Conservation (phyloP, 106 monocot genomes). For the Phalaenopsis equestris region DNA sequence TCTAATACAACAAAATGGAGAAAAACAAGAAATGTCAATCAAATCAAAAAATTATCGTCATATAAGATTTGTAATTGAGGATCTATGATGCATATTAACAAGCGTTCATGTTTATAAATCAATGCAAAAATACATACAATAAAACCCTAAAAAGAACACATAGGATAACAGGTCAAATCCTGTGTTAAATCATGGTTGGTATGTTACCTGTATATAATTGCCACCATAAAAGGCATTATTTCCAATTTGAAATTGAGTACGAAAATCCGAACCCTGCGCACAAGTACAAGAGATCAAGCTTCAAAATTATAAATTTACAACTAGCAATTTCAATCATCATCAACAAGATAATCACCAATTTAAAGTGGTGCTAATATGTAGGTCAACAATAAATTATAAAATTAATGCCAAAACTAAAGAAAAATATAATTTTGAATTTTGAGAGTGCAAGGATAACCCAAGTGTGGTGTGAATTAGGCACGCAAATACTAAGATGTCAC, state of each 20-base stretch:
- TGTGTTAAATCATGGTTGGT: background rate
- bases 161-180: background rate
- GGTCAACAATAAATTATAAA: background rate
- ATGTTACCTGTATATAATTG: conserved; percentile 91
- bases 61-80: background rate
- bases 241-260: conserved; percentile 84
- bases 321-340: background rate
- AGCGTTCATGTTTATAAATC: background rate
- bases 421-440: background rate
- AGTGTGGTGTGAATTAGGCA: background rate
- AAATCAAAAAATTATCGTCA: background rate
- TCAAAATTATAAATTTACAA: background rate
- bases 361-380: background rate
- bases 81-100: background rate
- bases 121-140: background rate
- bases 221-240: conserved; percentile 95
- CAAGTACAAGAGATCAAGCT: background rate
- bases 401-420: background rate
- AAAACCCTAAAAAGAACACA: background rate
- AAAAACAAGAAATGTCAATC: background rate
- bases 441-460: background rate
- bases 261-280: conserved; percentile 68
- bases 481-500: background rate
- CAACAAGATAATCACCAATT: background rate
- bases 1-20: background rate